These are phyloP conservation scores for Osmozyma mogii DNA, from an alignment of 805 yeast species.

Conservation along the genomic window DNA sequence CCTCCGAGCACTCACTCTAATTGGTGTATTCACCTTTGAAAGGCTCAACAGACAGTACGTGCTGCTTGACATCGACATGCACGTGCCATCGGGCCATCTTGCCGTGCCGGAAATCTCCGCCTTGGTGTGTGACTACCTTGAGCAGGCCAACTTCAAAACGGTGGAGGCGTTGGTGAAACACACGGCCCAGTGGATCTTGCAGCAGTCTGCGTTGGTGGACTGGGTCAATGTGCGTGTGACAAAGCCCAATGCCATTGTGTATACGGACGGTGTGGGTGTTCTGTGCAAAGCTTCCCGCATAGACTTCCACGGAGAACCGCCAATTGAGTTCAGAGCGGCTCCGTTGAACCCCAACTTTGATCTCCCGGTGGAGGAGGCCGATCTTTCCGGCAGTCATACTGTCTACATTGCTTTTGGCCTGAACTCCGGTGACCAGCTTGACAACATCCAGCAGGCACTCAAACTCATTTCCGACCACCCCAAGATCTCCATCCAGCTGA, in stretches of 20 bases:
- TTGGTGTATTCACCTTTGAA: conserved; percentile 92
- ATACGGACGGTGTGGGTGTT: conserved; percentile 88
- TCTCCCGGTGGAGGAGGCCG: conserved; percentile 19
- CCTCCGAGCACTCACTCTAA: conserved; percentile 60
- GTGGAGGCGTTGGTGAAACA: conserved; percentile 84
- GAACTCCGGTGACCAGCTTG: conserved; percentile 66
- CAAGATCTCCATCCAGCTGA: conserved; percentile 40
- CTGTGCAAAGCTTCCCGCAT: conserved; percentile 44
- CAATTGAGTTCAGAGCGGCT: conserved; percentile 10
- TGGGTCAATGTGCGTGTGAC: conserved; percentile 54
- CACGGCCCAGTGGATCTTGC: conserved; percentile 52
- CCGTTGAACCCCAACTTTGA: conserved; percentile 15
- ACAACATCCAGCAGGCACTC: conserved; percentile 53
- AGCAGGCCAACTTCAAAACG: conserved; percentile 74
- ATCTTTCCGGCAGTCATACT: conserved; percentile 26
- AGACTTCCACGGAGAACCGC: conserved; percentile 27
- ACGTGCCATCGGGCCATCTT: conserved; percentile 15
- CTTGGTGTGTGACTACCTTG: conserved; percentile 50
- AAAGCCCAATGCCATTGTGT: conserved; percentile 84
- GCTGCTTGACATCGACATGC: conserved; percentile 40
- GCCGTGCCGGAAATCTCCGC: conserved; percentile 20
- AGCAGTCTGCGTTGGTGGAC: conserved; percentile 22
- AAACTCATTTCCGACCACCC: conserved; percentile 30
- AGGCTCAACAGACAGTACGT: conserved; percentile 76
- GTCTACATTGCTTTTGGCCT: conserved; percentile 87